Base-by-base conservation (phyloP, 306 rosid genomes). In the Arachis stenosperma region DNA sequence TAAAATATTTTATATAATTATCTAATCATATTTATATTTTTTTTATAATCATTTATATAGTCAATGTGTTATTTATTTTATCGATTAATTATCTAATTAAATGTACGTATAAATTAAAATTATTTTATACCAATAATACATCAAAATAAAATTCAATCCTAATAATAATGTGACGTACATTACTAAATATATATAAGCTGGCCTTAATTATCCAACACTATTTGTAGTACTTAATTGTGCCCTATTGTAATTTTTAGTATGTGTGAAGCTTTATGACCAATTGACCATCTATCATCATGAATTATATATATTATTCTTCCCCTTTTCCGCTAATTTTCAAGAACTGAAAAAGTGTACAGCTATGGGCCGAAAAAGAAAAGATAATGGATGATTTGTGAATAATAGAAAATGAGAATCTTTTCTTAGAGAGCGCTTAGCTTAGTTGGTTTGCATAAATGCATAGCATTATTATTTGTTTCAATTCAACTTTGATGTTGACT, bases 401-500 rank as follows among this genome's bases (percentile, higher is more conserved):
- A 64, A 74, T 55, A 71, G 69, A 65, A 67, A 65, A 52, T 71
- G 62, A 60, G 73, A 75, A 79, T 78, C 54, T 22, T 22, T 22
- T 15, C 5, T 51, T 52, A 6, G 27, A 44, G 48, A 3, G 3
- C 8, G 52, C 4, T 44, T 33, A 15, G 33, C 29, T 30, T 63
- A 33, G 74, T 75, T 74, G 71, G 61, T 64, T 71, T 22, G 27
- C 27, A 22, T 22, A 22, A 22, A 22, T 22, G 27, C 27, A 22
- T 22, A 22, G 75, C 81, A 80, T 75, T 71, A 80, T 78, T 83
- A 82, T 73, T 57, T 53, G 27, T 22, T 22, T 22, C 27, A 22
- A 22, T 17, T 68, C 65, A 60, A 68, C 65, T 77, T 65, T 69
- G 88, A 82, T 74, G 86, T 55, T 75, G 81, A 86, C 87, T 56